These are phyloP conservation scores for Trichoderma lentiforme DNA, from an alignment of 2,329 filamentous ascomycete genomes.

Conservation along the genomic window DNA sequence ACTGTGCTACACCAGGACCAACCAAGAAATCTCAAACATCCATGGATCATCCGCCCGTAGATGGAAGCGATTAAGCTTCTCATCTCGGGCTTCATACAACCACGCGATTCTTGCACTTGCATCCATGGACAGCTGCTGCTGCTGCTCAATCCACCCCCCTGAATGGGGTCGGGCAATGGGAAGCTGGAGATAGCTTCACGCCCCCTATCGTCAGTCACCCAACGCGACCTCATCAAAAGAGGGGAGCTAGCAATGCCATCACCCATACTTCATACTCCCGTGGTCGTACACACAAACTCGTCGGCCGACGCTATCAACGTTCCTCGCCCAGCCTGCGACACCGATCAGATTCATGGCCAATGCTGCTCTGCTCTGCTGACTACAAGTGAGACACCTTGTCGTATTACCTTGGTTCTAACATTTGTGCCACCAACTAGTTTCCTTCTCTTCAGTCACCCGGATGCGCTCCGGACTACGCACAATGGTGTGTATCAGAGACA, in stretches of 20 bases:
- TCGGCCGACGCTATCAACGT: constrained; percentile 12
- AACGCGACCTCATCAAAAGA: neutral
- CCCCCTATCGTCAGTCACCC: neutral
- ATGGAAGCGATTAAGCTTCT: neutral
- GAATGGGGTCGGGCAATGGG: neutral
- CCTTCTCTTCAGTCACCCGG: constrained; percentile 4
- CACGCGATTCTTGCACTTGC: neutral
- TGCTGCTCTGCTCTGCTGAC: neutral
- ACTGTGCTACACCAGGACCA: neutral
- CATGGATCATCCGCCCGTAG: neutral
- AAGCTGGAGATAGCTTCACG: neutral
- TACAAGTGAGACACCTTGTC: constrained; percentile 8
- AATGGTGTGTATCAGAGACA: constrained; percentile 13
- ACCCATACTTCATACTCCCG: constrained; percentile 3
- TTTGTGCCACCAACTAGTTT: constrained; percentile 5
- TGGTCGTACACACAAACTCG: constrained; percentile 6
- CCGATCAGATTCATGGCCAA: neutral
- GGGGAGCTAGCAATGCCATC: constrained; percentile 6
- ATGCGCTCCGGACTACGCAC: constrained; percentile 6
- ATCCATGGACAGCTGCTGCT: neutral
- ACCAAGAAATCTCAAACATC: neutral
- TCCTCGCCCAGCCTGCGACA: neutral
- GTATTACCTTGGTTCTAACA: neutral
- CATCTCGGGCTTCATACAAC: neutral
- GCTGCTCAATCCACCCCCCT: neutral